Conservation (phyloP, 2,329 filamentous ascomycete genomes). For the Chaetomium olivaceum region DNA sequence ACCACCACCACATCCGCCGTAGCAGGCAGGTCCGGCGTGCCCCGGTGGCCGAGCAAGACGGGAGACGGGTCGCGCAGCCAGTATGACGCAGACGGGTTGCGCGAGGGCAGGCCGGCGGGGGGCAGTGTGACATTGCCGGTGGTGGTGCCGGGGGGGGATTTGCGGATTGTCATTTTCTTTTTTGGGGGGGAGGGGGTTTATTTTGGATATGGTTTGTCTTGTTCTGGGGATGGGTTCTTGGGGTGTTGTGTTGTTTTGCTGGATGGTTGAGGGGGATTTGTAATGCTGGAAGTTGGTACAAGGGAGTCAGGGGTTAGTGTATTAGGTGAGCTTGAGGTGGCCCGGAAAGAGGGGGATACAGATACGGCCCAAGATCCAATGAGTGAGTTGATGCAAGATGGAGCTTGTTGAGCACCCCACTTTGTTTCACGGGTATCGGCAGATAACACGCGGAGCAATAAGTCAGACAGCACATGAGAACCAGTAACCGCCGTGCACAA, state of each 20-base stretch:
- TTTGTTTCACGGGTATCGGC: neutral
- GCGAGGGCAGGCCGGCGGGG: constrained; percentile 57
- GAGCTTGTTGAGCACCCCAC: constrained; percentile 1
- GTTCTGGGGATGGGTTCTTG: neutral
- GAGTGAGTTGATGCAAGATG: neutral
- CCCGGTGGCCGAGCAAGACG: constrained; percentile 65
- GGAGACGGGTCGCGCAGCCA: constrained; percentile 71
- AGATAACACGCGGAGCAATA: neutral
- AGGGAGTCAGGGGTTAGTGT: neutral
- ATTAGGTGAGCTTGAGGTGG: too few relatives aligned
- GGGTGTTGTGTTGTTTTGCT: neutral
- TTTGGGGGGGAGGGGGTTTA: neutral
- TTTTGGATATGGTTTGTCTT: neutral
- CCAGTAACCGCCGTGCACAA: neutral
- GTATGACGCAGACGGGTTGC: constrained; percentile 64
- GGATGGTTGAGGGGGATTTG: neutral
- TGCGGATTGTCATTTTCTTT: constrained; percentile 23
- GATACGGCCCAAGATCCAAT: neutral
- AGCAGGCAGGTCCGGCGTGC: constrained; percentile 62
- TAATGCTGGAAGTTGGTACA: too few relatives aligned
- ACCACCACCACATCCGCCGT: constrained; percentile 69
- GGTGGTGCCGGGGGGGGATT: neutral
- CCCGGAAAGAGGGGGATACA: neutral
- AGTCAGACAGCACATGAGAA: neutral
- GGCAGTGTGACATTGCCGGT: constrained; percentile 6